Percentiles rank a stretch among this genome's conserved stretches.
Conservation (phyloP, 1,284 basidiomycete species). For the Ceratobasidium sp. region DNA sequence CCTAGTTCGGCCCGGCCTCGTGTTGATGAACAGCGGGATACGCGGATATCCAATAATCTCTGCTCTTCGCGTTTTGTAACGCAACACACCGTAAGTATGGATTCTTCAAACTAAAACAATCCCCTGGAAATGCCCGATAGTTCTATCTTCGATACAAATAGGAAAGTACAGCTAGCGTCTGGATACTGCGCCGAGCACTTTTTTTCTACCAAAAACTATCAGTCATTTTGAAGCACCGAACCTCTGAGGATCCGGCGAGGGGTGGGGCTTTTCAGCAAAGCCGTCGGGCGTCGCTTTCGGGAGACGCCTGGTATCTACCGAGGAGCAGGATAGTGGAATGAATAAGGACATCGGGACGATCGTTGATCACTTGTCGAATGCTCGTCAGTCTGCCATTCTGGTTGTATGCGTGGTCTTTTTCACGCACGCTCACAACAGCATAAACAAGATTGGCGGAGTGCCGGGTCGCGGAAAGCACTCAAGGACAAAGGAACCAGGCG, state of each 20-base stretch:
- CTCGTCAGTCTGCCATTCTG: not conserved
- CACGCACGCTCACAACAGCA: too few species aligned
- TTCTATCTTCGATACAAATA: too few species aligned
- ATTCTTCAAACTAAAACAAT: not conserved
- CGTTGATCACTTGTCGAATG: not conserved
- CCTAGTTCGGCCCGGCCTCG: not conserved
- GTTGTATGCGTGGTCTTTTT: not conserved
- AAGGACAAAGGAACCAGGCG: not conserved
- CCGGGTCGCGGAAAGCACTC: too few species aligned
- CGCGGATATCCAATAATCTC: not conserved
- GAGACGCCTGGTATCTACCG: not conserved
- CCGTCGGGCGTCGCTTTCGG: not conserved
- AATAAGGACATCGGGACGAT: not conserved
- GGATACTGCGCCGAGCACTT: too few species aligned
- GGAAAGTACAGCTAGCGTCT: too few species aligned
- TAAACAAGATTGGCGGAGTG: too few species aligned
- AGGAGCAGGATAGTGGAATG: not conserved
- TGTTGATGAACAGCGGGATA: not conserved
- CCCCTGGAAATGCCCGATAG: too few species aligned
- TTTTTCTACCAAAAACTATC: too few species aligned
- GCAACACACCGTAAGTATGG: not conserved
- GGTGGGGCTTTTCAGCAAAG: too few species aligned
- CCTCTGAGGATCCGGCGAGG: too few species aligned
- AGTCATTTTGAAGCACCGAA: too few species aligned
- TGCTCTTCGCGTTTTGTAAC: not conserved